A percentile compares a stretch with the other conserved stretches of the same genome.
Evolutionary conservation across 371 early-diverging fungal genomes (phyloP).

Genomic region (Mortierella sp.): DNA sequence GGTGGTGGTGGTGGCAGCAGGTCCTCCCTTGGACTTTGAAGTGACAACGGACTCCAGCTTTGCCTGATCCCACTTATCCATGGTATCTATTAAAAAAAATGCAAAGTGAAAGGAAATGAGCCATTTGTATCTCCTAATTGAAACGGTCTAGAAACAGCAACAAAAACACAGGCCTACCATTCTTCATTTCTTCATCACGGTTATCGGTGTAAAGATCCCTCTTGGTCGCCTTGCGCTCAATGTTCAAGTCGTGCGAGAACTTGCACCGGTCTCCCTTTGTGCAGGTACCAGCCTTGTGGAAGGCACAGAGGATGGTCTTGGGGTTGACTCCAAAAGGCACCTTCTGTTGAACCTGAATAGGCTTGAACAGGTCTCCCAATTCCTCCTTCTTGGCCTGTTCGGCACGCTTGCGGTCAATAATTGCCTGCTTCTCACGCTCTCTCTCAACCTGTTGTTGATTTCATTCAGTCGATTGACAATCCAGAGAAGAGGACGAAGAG

Average conservation of each 20-base stretch:
- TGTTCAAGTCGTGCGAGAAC: constrained; percentile 96
- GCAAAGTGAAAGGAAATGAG: neutral
- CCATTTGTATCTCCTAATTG: neutral
- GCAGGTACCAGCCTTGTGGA: constrained; percentile 95
- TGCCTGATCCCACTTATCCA: constrained; percentile 96
- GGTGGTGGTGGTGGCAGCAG: constrained; percentile 88
- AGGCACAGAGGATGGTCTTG: constrained; percentile 96
- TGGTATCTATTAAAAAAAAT: constrained; percentile 73
- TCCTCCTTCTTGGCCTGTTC: constrained; percentile 86
- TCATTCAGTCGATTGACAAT: neutral
- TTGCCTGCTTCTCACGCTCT: constrained; percentile 62
- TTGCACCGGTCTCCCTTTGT: constrained; percentile 97
- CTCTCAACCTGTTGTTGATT: constrained; percentile 63
- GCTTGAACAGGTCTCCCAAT: constrained; percentile 91
- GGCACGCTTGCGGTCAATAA: constrained; percentile 68
- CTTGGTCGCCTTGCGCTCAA: constrained; percentile 92
- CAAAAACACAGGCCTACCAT: constrained; percentile 36
- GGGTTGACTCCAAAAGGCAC: constrained; percentile 99
- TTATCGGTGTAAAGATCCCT: constrained; percentile 94
- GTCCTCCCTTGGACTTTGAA: constrained; percentile 82
- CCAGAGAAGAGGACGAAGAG: neutral
- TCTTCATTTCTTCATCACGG: constrained; percentile 72
- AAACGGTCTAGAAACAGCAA: neutral
- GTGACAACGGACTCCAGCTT: constrained; percentile 92
- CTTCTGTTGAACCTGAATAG: constrained; percentile 91